phyloP scores from a whole-genome alignment of 306 rosid genomes.

The Lithocarpus polystachyus region DNA sequence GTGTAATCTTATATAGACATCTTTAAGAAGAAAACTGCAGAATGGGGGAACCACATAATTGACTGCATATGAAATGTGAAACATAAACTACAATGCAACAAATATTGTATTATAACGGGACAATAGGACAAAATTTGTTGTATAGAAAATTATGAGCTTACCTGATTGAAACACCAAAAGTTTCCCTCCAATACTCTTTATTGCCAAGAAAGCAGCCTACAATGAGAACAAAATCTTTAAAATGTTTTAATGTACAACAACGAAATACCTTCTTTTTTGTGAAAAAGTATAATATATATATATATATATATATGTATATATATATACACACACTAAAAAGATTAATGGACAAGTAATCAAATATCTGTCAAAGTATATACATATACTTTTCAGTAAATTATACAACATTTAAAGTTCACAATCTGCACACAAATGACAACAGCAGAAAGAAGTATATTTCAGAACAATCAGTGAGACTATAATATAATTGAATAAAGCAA shows the following conservation, averaged over 20 bases:
- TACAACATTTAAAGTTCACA: not conserved
- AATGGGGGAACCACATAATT: not conserved
- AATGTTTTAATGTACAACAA: not conserved
- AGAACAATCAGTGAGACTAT: no score
- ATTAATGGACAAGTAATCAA: not conserved
- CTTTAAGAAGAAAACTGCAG: not conserved
- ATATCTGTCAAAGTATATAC: not conserved
- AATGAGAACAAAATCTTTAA: conserved; percentile 17
- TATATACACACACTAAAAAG: not conserved
- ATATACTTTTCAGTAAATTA: not conserved
- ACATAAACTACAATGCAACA: conserved; percentile 1
- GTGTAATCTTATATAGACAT: not conserved
- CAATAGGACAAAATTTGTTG: not conserved
- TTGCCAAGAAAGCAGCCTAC: conserved; percentile 94
- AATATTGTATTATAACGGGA: not conserved
- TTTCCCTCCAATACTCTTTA: conserved; percentile 92
- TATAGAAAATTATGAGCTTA: conserved; percentile 35
- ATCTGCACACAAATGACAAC: not conserved
- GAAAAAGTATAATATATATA: no score
- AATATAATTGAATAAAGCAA: not conserved
- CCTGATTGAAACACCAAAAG: conserved; percentile 97
- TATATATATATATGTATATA: no score
- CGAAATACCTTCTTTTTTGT: not conserved
- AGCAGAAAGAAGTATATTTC: not conserved
- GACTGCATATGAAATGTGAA: not conserved